Evolutionary conservation across 2,329 filamentous ascomycete species (phyloP), one percentile per base, ranked within the genome.

Genomic region (Blastomyces gilchristii): DNA sequence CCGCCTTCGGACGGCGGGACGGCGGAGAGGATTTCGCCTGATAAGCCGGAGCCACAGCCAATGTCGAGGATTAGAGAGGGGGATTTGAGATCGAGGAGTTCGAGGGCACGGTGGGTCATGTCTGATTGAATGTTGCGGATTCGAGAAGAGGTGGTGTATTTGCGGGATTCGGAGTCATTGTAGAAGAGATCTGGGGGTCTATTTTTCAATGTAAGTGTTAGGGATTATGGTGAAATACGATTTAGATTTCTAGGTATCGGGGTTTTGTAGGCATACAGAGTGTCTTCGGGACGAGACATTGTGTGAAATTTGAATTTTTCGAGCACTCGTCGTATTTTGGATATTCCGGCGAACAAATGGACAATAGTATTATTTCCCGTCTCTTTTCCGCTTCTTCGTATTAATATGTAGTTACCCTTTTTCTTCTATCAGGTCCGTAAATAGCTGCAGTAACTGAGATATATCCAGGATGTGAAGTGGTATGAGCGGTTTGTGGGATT

Each of bases 211-310:
- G 47, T 14, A 39, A 39, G 25, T 14, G 53, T 57, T 57, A 57
- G 52, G 2, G 16, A 54, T 37, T 37, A 37, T 2, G 5, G 16
- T 41, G 9, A 28, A 43, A 49, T 43, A 4, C 28, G 16, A 50
- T 22, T 34, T 45, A 47, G n/a, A 12, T 50, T 56, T 39, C 47
- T 41, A 56, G 22, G 9, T 34, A n/a, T 60, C 39, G n/a, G 50
- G 18, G n/a, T 47, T 39, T 47, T 39, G 37, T 34, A 62, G 62
- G 71, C 84, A 72, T 82, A 94, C 90, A 97, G 86, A 68, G 86
- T 89, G 79, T 99, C 94, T 82, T 99, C 94, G 67, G 94, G 94
- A 70, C 94, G 91, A 73, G 94, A 97, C 94, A 99, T 97, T 73
- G 57, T 73, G 57, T 22, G n/a, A 43, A 12, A n/a, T 9, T 43